Evolutionary conservation across 345 rosid genomes (phyloP), one percentile per base, ranked within the genome.

Genomic region (Microthlaspi erraticum): DNA sequence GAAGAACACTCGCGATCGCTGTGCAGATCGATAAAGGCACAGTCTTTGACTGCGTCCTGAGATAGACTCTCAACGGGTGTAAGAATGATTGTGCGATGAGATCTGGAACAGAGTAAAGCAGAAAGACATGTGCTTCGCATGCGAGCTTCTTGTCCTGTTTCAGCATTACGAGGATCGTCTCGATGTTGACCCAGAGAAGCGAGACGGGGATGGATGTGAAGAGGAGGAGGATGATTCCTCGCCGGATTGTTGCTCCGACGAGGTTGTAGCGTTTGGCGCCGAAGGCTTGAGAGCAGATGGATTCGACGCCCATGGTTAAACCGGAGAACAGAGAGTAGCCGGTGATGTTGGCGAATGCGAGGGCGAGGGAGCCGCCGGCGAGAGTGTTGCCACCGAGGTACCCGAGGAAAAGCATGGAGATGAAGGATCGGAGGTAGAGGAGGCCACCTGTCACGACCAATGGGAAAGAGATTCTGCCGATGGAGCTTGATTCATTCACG

Each of bases 311-410:
- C 85, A 84, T 83, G 70, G 94, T 88, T 2, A 93, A 84, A 48
- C 98, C 98, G 3, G 97, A 88, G 54, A 91, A 89, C 62, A 93
- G 62, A 14, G 98, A 90, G 75, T 93, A 90, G 2, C 97, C 98
- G 3, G 93, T 88, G 43, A 93, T 90, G 80, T 93, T 93, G 12
- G 97, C 97, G 34, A 93, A 93, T 12, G 89, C 96, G 2, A 86
- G 39, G 14, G 97, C 98, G 8, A 93, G 89, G 0, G 98, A 86
- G 17, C 98, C 98, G 5, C 95, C 98, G 0, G 97, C 95, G 32
- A 92, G 76, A 49, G 93, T 74, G 0, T 84, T 80, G 14, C 83
- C 93, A 0, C 95, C 97, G 1, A 87, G 88, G 20, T 76, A 81
- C 31, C 97, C 91, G 5, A 92, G 97, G 75, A 84, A 92, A 7